Evolutionary conservation across 257 asterid genomes (phyloP), one percentile per base, ranked within the genome.

Genomic region (Fraxinus cuspidata): DNA sequence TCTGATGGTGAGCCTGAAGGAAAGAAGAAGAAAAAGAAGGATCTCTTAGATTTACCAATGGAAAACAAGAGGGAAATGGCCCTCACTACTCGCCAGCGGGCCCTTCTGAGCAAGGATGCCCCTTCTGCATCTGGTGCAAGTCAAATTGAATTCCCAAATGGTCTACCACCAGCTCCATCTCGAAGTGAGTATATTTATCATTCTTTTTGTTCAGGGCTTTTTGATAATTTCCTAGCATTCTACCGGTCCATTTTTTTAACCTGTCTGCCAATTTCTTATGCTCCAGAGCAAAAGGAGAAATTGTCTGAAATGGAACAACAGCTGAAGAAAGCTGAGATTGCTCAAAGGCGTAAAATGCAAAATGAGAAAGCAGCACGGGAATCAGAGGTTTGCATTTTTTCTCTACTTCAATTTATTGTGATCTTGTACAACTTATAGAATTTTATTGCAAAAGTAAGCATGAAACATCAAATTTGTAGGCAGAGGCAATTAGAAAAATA

Each of bases 281-380:
- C 65, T 60, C 68, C 89, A 96, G 99, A 90, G 79, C 97, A 86
- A 89, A 93, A 90, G 88, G 97, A 93, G 82, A 86, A 89, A 77
- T 85, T 92, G 65, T 72, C 99, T 11, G 97, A 92, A 81, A 91
- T 92, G 84, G 99, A 96, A 82, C 98, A 90, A 75, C 99, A 93
- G 64, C 77, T 96, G 88, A 96, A 92, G 90, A 96, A 89, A 86
- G 94, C 81, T 5, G 99, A 96, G 89, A 96, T 96, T 72, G 97
- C 97, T 70, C 93, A 96, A 87, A 93, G 96, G 85, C 96, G 99
- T 67, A 87, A 84, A 80, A 65, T 87, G 89, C 99, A 90, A 92
- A 88, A 84, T 37, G 97, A 93, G 86, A 96, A 96, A 84, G 99
- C 98, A 78, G 97, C 98, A 73, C 96, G 90, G 29, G 99, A 95